phyloP scores from a whole-genome alignment of 1,284 basidiomycete genomes.

The Papiliotrema flavescens region DNA sequence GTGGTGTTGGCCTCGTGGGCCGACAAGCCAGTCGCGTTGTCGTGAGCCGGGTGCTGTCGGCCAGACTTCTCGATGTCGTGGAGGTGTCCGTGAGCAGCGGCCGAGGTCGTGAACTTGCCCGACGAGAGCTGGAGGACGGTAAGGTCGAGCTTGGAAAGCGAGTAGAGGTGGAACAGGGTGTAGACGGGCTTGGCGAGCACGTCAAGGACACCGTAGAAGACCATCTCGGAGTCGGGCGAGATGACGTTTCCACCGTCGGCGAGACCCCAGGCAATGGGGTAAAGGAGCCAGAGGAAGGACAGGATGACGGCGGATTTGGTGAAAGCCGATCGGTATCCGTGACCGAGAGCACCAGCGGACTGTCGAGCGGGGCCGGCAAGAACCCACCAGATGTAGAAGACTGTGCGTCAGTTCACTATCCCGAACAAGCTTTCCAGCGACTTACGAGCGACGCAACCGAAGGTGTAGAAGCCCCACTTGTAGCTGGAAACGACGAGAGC shows the following conservation, averaged over 20 bases:
- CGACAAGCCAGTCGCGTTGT: neutral
- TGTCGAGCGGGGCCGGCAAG: slow-evolving; percentile 40
- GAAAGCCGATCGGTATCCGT: slow-evolving; percentile 50
- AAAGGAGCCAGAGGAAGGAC: slow-evolving; percentile 56
- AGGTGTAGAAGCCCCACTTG: slow-evolving; percentile 55
- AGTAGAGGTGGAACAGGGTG: slow-evolving; percentile 29
- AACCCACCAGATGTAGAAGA: slow-evolving; percentile 55
- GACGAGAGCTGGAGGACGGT: slow-evolving; percentile 35
- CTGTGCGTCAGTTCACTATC: slow-evolving; percentile 30
- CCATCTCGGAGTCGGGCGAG: slow-evolving; percentile 47
- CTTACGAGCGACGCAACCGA: slow-evolving; percentile 51
- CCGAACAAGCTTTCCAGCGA: slow-evolving; percentile 45
- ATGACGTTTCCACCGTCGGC: slow-evolving; percentile 50
- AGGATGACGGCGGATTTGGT: slow-evolving; percentile 50
- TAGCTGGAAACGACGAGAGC: slow-evolving; percentile 54
- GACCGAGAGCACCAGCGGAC: slow-evolving; percentile 24
- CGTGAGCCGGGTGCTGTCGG: slow-evolving; percentile 3
- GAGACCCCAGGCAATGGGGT: slow-evolving; percentile 52
- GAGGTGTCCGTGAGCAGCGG: slow-evolving; percentile 4
- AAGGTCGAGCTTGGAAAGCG: slow-evolving; percentile 32
- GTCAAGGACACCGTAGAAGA: slow-evolving; percentile 62
- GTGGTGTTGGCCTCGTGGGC: slow-evolving; percentile 4
- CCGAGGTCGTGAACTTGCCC: slow-evolving; percentile 29
- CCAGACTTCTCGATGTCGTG: slow-evolving; percentile 25
- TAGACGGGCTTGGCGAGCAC: slow-evolving; percentile 57